Evolutionary conservation across 1,284 basidiomycete species (phyloP).

Genomic region (Earliella scabrosa): DNA sequence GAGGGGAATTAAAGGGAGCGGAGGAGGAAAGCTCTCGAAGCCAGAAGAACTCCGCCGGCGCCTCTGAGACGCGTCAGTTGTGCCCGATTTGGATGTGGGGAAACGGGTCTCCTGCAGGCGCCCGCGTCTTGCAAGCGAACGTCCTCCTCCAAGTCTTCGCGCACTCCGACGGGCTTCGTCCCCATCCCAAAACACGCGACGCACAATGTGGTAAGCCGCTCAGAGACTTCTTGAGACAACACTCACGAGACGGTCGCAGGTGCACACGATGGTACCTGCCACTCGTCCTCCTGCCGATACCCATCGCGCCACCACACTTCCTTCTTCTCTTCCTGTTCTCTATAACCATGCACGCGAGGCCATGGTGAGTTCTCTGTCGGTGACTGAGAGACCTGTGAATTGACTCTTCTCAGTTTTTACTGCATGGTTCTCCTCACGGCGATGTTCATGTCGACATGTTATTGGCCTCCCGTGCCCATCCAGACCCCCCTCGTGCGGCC

Average conservation of each 20-base stretch:
- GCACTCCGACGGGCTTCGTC: background rate
- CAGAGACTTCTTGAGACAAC: background rate
- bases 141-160: background rate
- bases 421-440: conserved; percentile 79
- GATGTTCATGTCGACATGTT: conserved; percentile 81
- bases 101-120: background rate
- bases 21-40: conserved; percentile 23
- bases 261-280: conserved; percentile 85
- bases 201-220: conserved; percentile 40
- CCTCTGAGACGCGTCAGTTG: conserved; percentile 7
- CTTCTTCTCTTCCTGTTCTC: conserved; percentile 74
- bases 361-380: conserved; percentile 58
- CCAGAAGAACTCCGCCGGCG: conserved; percentile 23
- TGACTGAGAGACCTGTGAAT: background rate
- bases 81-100: conserved; percentile 11
- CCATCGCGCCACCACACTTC: conserved; percentile 77
- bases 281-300: conserved; percentile 74
- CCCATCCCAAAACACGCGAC: background rate
- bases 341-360: conserved; percentile 74
- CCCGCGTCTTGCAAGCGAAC: background rate
- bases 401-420: conserved; percentile 61
- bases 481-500: conserved; percentile 62
- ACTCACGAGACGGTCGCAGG: conserved; percentile 42
- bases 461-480: conserved; percentile 79
- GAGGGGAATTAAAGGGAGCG: conserved; percentile 21